phyloP scores from a whole-genome alignment of 148 eudicot species.

The Rhododendron molle region DNA sequence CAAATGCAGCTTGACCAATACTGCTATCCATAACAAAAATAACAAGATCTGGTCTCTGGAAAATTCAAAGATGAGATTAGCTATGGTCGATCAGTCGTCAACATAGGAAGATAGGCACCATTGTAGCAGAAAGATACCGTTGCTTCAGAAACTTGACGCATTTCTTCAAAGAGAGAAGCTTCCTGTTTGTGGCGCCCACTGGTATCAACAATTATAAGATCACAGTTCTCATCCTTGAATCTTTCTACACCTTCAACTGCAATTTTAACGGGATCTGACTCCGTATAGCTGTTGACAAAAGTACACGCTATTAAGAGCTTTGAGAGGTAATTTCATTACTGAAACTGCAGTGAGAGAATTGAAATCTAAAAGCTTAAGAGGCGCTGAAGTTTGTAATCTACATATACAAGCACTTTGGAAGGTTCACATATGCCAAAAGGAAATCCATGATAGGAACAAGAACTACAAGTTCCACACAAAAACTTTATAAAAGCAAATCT shows the following conservation, averaged over 20 bases:
- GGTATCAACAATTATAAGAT: slow-evolving; percentile 93
- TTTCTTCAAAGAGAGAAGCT: slow-evolving; percentile 94
- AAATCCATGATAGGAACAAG: neutral
- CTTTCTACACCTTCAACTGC: slow-evolving; percentile 94
- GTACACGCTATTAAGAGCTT: neutral
- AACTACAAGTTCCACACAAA: neutral
- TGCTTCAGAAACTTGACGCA: slow-evolving; percentile 98
- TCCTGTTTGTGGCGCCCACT: slow-evolving; percentile 99
- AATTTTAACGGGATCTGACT: slow-evolving; percentile 94
- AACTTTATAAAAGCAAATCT: neutral
- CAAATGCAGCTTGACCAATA: slow-evolving; percentile 98
- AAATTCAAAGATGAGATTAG: slow-evolving; percentile 19
- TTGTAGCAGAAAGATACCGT: slow-evolving; percentile 36
- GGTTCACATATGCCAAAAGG: neutral
- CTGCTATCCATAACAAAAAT: slow-evolving; percentile 99
- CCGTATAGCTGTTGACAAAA: slow-evolving; percentile 61
- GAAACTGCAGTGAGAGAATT: neutral
- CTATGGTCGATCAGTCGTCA: neutral
- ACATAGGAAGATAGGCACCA: neutral
- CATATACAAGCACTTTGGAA: neutral
- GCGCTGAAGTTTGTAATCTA: neutral
- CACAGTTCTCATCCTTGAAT: slow-evolving; percentile 87
- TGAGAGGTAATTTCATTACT: neutral
- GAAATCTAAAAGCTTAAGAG: neutral
- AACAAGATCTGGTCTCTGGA: slow-evolving; percentile 98